Conservation (phyloP, 2,329 filamentous ascomycete species). For the Lachnellula occidentalis region DNA sequence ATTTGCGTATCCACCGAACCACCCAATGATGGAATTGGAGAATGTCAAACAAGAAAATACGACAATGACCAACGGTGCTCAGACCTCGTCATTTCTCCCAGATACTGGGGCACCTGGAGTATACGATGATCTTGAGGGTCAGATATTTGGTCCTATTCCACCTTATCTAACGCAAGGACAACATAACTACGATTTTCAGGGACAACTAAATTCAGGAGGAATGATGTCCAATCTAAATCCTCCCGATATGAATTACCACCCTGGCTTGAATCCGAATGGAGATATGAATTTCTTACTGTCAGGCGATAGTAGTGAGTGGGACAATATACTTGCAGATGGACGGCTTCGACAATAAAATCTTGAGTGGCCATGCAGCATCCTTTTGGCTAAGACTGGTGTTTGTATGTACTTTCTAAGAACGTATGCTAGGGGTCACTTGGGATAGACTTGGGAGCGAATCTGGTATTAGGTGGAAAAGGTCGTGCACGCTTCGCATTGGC, state of each 20-base stretch:
- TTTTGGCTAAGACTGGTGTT: neutral
- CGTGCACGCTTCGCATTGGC: neutral
- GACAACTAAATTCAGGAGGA: conserved; percentile 9
- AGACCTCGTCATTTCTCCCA: conserved; percentile 25
- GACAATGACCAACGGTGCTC: conserved; percentile 7
- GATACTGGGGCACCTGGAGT: conserved; percentile 22
- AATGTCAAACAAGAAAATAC: conserved; percentile 31
- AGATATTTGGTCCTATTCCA: conserved; percentile 65
- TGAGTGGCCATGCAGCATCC: neutral
- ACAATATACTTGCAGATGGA: conserved; percentile 18
- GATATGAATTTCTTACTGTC: conserved; percentile 27
- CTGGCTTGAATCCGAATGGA: conserved; percentile 17
- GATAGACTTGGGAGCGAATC: neutral
- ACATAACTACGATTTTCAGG: conserved; percentile 19
- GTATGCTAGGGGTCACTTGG: neutral
- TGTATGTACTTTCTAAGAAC: neutral
- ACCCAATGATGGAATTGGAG: conserved; percentile 60
- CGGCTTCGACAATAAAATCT: conserved; percentile 8
- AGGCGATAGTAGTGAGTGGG: conserved; percentile 24
- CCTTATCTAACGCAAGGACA: conserved; percentile 50
- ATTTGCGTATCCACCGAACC: conserved; percentile 71
- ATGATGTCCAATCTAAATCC: conserved; percentile 13
- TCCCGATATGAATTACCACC: conserved; percentile 19
- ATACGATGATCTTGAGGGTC: conserved; percentile 63
- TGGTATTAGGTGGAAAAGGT: neutral